Evolutionary conservation across 345 rosid genomes (phyloP), one percentile per base, ranked within the genome.

Genomic region (Geranium brycei): DNA sequence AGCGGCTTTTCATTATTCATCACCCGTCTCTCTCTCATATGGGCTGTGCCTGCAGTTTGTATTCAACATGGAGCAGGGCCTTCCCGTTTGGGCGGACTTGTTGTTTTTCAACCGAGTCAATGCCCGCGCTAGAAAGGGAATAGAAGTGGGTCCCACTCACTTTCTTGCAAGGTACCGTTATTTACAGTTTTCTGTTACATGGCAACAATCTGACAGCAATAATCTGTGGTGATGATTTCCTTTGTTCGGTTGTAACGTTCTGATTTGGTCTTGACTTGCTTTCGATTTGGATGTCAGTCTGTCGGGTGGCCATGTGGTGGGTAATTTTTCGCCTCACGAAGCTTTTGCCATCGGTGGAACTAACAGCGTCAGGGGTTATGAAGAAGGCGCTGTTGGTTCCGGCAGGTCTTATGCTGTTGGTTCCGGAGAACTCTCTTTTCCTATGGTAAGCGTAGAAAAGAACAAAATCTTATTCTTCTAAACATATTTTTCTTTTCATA

Each of bases 361-460:
- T 68, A 93, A 90, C 74, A 90, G 96, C 17, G 91, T 93, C 59
- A 88, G 97, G 79, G 99, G 97, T 62, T 93, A 93, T 64, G 92
- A 93, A 80, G 99, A 93, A 75, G 99, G 95, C 51, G 95, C 97
- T 12, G 92, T 88, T 69, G 97, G 91, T 63, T 91, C 99, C 73
- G 99, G 92, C 65, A 83, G 89, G 71, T 91, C 99, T 28, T 91
- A 85, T 75, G 80, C 79, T 38, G 91, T 88, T 67, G 92, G 97
- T 64, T 90, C 95, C 0, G 84, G 96, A 60, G 95, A 93, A 82
- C 78, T 83, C 65, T 85, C 96, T 63, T 84, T 93, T 77, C 97
- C 91, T 51, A 3, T 88, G 97, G 97, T 93, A 64, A 16, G 89
- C 68, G 19, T 56, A 64, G 19, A 64, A 1, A n/a, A 3, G 8